These are phyloP conservation scores for Plasmodium sp. DNA, from an alignment of 169 alveolate species.

Conservation along the genomic window DNA sequence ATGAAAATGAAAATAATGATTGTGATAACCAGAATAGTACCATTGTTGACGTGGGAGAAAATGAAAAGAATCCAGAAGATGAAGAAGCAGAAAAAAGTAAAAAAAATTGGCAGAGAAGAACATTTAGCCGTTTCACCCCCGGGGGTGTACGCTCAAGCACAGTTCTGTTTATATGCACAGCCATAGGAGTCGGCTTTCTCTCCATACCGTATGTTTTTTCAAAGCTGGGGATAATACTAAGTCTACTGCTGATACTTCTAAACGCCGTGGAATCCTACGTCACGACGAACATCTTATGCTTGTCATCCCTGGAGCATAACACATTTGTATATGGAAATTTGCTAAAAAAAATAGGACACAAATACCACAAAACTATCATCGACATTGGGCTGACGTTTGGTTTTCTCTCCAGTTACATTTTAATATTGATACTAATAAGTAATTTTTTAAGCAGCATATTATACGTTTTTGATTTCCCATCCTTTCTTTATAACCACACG, in stretches of 20 bases:
- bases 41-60: not conserved
- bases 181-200: slow-evolving; percentile 65
- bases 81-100: slow-evolving; percentile 11
- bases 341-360: slow-evolving; percentile 43
- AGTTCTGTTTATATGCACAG: slow-evolving; percentile 62
- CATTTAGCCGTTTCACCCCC: slow-evolving; percentile 69
- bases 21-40: not conserved
- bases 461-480: slow-evolving; percentile 26
- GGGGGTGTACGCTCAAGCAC: slow-evolving; percentile 74
- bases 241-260: slow-evolving; percentile 21
- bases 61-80: slow-evolving; percentile 4
- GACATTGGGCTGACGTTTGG: slow-evolving; percentile 53
- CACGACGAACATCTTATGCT: slow-evolving; percentile 55
- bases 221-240: slow-evolving; percentile 50
- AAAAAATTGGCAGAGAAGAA: slow-evolving; percentile 53
- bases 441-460: slow-evolving; percentile 53
- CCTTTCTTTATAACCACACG: slow-evolving; percentile 11
- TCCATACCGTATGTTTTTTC: slow-evolving; percentile 65
- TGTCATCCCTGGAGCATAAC: slow-evolving; percentile 52
- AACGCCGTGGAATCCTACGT: slow-evolving; percentile 60
- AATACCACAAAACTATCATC: slow-evolving; percentile 38
- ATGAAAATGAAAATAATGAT: not conserved
- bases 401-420: slow-evolving; percentile 46
- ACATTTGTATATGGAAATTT: slow-evolving; percentile 72
- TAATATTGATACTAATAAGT: slow-evolving; percentile 46